Evolutionary conservation across 208 protist species (phyloP), one percentile per base, ranked within the genome.

Genomic region (Acanthamoeba sp.): DNA sequence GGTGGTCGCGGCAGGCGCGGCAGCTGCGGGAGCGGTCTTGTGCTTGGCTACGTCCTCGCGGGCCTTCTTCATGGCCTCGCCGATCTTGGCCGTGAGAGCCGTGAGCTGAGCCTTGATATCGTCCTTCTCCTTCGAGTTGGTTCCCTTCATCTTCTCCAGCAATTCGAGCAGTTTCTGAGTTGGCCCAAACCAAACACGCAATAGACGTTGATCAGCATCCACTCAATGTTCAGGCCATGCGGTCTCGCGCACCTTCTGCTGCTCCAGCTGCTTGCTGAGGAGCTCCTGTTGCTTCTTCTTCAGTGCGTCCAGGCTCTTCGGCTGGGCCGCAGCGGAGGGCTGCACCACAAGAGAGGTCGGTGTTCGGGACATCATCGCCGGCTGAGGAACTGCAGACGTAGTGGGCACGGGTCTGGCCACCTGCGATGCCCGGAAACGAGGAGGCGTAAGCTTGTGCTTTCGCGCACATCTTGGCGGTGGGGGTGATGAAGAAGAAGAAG

Each of bases 261-360:
- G 62, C 64, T 93, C 62, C 40, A 93, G 88, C 38, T 93, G 57
- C 88, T 93, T 93, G 62, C 24, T 27, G n/a, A 93, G 34, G 12
- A 90, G 82, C 22, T 62, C 82, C 82, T 90, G 82, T 45, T 66
- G 82, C 82, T 90, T 62, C 38, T 90, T 62, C 52, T 66, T 62
- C 27, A 90, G 55, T 3, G 14, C 34, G 0, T 90, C 82, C 2
- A 69, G 34, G 52, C 40, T 38, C 80, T 40, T 50, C 1, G 64
- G 64, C 64, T 73, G 64, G 7, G 42, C 29, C 45, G 48, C 18
- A 29, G 82, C 55, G 18, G 52, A 4, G 82, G 82, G 45, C 40
- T 88, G 40, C 20, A 38, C 48, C 14, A 50, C 71, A 12, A 50
- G 71, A n/a, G 71, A 50, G 6, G 32, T 40, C 0, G 38, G 71